Percentiles rank a stretch among this genome's conserved stretches.
These are phyloP conservation scores for Colletotrichum phormii DNA, from an alignment of 2,329 filamentous ascomycete genomes.

Conservation along the genomic window DNA sequence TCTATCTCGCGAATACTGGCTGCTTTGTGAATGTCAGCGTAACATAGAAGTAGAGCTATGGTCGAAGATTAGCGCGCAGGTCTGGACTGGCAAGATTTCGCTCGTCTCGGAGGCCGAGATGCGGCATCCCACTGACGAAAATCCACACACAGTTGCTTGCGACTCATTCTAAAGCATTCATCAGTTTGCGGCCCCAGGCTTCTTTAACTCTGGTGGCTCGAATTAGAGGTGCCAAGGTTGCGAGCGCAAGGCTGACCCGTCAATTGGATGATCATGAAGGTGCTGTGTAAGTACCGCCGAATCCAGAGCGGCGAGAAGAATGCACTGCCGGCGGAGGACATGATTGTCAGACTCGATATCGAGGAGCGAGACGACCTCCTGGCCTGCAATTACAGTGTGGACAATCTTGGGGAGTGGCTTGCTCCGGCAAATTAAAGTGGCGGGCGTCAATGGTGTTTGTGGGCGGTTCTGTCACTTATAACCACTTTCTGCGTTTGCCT, in stretches of 20 bases:
- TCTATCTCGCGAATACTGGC: slow-evolving; percentile 55
- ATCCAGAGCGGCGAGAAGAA: slow-evolving; percentile 54
- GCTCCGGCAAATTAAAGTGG: not conserved
- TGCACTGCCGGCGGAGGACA: slow-evolving; percentile 53
- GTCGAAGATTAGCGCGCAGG: slow-evolving; percentile 50
- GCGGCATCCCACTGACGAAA: slow-evolving; percentile 46
- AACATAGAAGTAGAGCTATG: slow-evolving; percentile 54
- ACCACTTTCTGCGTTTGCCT: not conserved
- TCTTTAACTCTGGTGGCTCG: not conserved
- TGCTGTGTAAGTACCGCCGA: slow-evolving; percentile 53
- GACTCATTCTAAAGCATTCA: too few species aligned
- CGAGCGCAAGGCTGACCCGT: slow-evolving; percentile 46
- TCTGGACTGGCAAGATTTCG: slow-evolving; percentile 42
- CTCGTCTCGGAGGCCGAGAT: slow-evolving; percentile 53
- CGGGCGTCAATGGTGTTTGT: not conserved
- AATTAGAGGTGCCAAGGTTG: not conserved
- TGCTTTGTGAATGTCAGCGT: slow-evolving; percentile 49
- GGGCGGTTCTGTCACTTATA: not conserved
- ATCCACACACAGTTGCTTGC: slow-evolving; percentile 42
- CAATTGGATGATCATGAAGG: slow-evolving; percentile 51
- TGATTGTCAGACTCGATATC: slow-evolving; percentile 47
- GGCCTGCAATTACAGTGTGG: not conserved
- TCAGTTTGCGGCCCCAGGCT: too few species aligned
- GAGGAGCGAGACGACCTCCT: slow-evolving; percentile 25
- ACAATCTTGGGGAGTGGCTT: slow-evolving; percentile 6